Evolutionary conservation across 148 eudicot genomes (phyloP), one percentile per base, ranked within the genome.

Genomic region (Amaranthus hypochondriacus): DNA sequence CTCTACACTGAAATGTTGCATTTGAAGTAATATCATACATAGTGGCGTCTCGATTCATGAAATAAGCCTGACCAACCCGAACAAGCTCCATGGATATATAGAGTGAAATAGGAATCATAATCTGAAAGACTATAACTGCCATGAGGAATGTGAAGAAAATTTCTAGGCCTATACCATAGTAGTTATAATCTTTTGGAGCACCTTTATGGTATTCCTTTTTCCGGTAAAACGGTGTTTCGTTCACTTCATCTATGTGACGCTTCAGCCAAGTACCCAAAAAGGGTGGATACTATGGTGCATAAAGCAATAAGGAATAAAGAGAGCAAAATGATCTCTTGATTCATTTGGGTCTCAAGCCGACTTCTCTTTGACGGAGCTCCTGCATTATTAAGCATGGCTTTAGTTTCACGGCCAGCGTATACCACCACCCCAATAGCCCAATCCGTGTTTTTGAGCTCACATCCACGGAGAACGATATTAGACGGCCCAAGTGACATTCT

Each of bases 81-180:
- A 96, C 99, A 79, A 96, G 96, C 84, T 96, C 99, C 97, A 96
- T 90, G 56, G 99, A 96, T 85, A 96, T 96, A 77, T 96, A 96
- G 76, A 96, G 82, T 50, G 99, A 84, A 73, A 96, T 96, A 0
- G 99, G 99, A 76, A 96, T 96, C 97, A 96, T 90, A 69, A 90
- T 86, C 77, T 96, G 99, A 87, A 86, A 96, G 50, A 96, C 99
- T 53, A 96, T 96, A 28, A 96, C 90, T 39, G 96, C 86, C 99
- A 92, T 96, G 79, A 96, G 99, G 74, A 96, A 96, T 13, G 86
- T 89, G 75, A 96, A 90, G 82, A 96, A 81, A 76, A 96, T 85
- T 85, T 89, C 96, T 85, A 92, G 66, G 15, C 95, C 97, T 84
- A 87, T 79, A 50, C 99, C 99, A 71, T 85, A 87, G 77, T 96